Percentiles rank a stretch among this genome's conserved stretches.
These are phyloP conservation scores for Entomophthora muscae DNA, from an alignment of 371 early-diverging fungal species.

Conservation along the genomic window DNA sequence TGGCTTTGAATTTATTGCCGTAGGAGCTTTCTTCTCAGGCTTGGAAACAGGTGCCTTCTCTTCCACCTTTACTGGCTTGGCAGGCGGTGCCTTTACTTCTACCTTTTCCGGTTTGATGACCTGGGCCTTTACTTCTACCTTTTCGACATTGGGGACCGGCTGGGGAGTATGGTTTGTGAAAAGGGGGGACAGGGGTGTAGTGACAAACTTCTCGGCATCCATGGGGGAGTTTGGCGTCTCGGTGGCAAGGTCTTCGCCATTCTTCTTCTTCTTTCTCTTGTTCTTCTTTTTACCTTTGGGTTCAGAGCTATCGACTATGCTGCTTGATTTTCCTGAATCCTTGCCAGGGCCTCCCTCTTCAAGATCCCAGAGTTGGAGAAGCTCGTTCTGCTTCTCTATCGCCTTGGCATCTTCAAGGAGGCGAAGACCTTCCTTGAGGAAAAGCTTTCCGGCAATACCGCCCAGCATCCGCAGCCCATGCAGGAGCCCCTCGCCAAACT, in stretches of 20 bases:
- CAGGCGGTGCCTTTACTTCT: not conserved
- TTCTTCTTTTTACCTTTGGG: constrained; percentile 16
- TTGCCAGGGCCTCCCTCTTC: constrained; percentile 9
- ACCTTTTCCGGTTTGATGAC: too few relatives aligned
- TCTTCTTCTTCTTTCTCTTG: constrained; percentile 18
- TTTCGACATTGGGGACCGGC: too few relatives aligned
- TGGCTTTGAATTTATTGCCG: not conserved
- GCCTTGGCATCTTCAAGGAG: constrained; percentile 48
- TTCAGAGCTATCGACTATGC: constrained; percentile 14
- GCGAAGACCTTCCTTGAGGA: constrained; percentile 50
- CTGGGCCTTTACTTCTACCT: too few relatives aligned
- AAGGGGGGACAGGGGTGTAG: not conserved
- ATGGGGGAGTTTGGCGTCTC: not conserved
- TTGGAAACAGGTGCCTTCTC: not conserved
- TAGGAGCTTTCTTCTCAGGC: not conserved
- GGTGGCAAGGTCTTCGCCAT: constrained; percentile 14
- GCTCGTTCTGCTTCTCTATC: constrained; percentile 38
- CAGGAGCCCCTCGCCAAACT: constrained; percentile 44
- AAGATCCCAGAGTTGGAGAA: constrained; percentile 33
- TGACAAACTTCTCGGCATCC: not conserved
- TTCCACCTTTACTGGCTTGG: not conserved
- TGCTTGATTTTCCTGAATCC: not conserved
- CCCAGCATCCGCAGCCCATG: constrained; percentile 47
- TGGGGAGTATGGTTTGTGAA: not conserved
- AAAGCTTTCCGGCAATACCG: constrained; percentile 43